phyloP scores from a whole-genome alignment of 1,284 basidiomycete genomes.

The Veloboletus limbatus region DNA sequence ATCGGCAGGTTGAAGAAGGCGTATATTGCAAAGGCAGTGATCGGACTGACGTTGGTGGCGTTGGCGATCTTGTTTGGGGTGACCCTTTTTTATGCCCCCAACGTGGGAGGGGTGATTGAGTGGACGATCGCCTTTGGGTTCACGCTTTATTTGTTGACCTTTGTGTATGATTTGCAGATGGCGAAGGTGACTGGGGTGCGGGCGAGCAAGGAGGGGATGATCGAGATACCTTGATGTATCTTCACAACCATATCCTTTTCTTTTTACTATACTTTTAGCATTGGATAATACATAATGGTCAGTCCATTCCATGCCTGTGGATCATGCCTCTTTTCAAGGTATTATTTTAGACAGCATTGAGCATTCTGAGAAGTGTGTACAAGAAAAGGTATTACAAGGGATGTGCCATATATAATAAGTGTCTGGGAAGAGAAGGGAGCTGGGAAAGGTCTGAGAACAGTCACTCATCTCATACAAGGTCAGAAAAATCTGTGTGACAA shows the following conservation, averaged over 20 bases:
- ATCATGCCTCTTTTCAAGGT: too few species aligned
- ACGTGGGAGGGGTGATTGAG: conserved; percentile 64
- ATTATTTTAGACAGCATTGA: too few species aligned
- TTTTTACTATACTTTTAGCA: neutral
- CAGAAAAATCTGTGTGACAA: too few species aligned
- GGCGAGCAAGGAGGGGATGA: conserved; percentile 3
- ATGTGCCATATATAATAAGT: too few species aligned
- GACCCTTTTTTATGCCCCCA: conserved; percentile 41
- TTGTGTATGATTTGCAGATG: conserved; percentile 62
- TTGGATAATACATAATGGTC: too few species aligned
- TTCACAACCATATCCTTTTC: neutral
- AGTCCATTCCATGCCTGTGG: too few species aligned
- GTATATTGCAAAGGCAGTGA: conserved; percentile 59
- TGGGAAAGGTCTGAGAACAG: too few species aligned
- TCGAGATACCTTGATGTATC: neutral
- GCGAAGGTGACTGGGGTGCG: conserved; percentile 38
- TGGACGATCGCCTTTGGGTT: conserved; percentile 72
- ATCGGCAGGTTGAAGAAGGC: conserved; percentile 49
- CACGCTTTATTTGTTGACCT: conserved; percentile 67
- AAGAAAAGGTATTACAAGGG: too few species aligned
- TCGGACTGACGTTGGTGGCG: conserved; percentile 54
- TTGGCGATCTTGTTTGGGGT: conserved; percentile 62
- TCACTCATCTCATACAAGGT: too few species aligned
- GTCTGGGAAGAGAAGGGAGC: too few species aligned
- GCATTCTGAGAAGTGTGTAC: too few species aligned